Evolutionary conservation across 2,329 filamentous ascomycete genomes (phyloP).

Genomic region (Calonectria hongkongensis): DNA sequence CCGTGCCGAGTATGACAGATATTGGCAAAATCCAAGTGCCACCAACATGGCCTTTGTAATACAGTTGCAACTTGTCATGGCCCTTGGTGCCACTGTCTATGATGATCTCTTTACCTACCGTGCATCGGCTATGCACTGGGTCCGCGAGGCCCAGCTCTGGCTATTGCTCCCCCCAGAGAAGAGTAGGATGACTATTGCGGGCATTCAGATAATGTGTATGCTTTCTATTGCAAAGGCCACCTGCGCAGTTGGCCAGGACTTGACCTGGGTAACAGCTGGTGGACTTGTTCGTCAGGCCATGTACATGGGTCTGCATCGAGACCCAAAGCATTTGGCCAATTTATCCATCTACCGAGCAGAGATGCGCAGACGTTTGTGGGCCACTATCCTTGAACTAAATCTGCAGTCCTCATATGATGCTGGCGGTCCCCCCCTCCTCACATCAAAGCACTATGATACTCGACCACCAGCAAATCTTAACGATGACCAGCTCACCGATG

Average conservation of each 20-base stretch:
- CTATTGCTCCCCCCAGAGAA: conserved; percentile 69
- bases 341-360: conserved; percentile 70
- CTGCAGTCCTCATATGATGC: conserved; percentile 70
- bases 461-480: conserved; percentile 70
- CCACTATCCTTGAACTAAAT: conserved; percentile 73
- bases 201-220: conserved; percentile 72
- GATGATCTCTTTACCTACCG: conserved; percentile 67
- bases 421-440: conserved; percentile 70
- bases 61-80: conserved; percentile 73
- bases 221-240: conserved; percentile 69
- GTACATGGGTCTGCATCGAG: conserved; percentile 75
- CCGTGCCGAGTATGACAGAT: conserved; percentile 69
- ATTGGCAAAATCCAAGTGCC: conserved; percentile 66
- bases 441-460: conserved; percentile 69
- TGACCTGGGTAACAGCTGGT: conserved; percentile 72
- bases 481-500: conserved; percentile 69
- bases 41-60: conserved; percentile 68
- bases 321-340: conserved; percentile 69
- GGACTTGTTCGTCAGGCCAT: conserved; percentile 72
- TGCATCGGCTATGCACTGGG: conserved; percentile 67
- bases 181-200: conserved; percentile 67
- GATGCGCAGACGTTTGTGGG: conserved; percentile 74
- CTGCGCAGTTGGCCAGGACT: conserved; percentile 68
- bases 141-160: conserved; percentile 72
- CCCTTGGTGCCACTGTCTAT: conserved; percentile 69